Evolutionary conservation across 192 early-diverging fungal genomes (phyloP).

Genomic region (Coemansia sp.): DNA sequence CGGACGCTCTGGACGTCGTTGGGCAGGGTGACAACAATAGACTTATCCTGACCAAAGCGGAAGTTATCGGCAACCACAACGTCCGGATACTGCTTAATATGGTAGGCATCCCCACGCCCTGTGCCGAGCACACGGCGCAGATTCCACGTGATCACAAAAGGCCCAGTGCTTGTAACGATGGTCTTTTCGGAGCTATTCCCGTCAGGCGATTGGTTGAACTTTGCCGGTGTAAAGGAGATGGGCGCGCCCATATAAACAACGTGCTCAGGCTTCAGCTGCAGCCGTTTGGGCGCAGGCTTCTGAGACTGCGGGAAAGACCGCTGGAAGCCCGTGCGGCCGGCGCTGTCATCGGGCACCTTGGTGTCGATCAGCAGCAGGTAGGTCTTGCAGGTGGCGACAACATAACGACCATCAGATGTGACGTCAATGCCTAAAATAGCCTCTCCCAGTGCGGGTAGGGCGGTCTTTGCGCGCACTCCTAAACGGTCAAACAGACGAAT

Average conservation of each 20-base stretch:
- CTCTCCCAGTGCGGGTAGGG: conserved; percentile 83
- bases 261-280: conserved; percentile 86
- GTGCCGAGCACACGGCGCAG: conserved; percentile 77
- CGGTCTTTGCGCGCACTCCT: conserved; percentile 80
- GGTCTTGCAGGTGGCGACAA: conserved; percentile 85
- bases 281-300: conserved; percentile 67
- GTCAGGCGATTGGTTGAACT: conserved; percentile 79
- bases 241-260: conserved; percentile 72
- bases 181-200: conserved; percentile 62
- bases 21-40: conserved; percentile 84
- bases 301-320: conserved; percentile 64
- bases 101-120: conserved; percentile 72
- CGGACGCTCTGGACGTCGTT: conserved; percentile 70
- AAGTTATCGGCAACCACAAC: conserved; percentile 90
- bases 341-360: conserved; percentile 56
- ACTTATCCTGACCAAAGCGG: conserved; percentile 73
- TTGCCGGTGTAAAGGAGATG: conserved; percentile 80
- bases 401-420: conserved; percentile 77
- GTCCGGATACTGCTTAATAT: conserved; percentile 83
- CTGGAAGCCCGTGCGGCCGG: conserved; percentile 66
- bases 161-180: conserved; percentile 88
- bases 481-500: conserved; percentile 81
- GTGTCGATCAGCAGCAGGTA: conserved; percentile 85
- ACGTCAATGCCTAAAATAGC: conserved; percentile 88
- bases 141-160: conserved; percentile 91